Base-by-base conservation (phyloP, 2,329 filamentous ascomycete species). In the Bipolaris zeicola region DNA sequence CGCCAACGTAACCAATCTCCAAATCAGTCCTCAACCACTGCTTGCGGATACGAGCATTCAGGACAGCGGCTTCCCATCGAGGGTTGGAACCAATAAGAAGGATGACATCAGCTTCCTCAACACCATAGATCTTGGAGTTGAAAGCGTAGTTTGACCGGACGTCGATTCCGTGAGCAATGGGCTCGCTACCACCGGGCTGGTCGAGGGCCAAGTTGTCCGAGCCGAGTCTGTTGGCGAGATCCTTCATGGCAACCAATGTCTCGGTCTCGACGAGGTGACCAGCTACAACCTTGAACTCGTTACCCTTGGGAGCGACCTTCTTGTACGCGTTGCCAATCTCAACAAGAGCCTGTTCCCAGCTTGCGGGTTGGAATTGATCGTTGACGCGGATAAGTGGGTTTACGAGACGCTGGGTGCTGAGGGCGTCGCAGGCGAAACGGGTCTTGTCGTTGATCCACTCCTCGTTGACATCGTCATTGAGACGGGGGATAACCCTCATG, bases 381-480 rank as follows among this genome's bases (percentile, higher is more conserved):
- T 96, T 90, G 55, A 89, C 88, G 67, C 93, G 90, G 70, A 97
- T 88, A 62, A 99, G 81, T 39, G 95, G 95, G 65, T 94, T 95
- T 34, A 95, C 98, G 54, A 99, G 83, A 73, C 95, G 87, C 80
- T 99, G 95, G 44, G 94, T 98, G 85, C 93, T 96, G 65, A 99
- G 84, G 47, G 95, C 95, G 76, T 99, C 95, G 76, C 93, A 96
- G 39, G 95, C 94, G 76, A 98, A 99, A 64, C 95, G 88, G 38
- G 92, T 89, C 85, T 98, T 99, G 82, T 99, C 95, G 79, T 98
- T 95, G 77, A 99, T 98, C 95, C 95, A 99, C 79, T 99, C 95
- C 81, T 99, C 95, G 78, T 99, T 99, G 70, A 99, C 87, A 70
- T 98, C 93, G 75, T 99, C 95, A 76, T 99, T 99, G 60, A 99